These are phyloP conservation scores for Alliaria petiolata DNA, from an alignment of 345 rosid species.

Conservation along the genomic window DNA sequence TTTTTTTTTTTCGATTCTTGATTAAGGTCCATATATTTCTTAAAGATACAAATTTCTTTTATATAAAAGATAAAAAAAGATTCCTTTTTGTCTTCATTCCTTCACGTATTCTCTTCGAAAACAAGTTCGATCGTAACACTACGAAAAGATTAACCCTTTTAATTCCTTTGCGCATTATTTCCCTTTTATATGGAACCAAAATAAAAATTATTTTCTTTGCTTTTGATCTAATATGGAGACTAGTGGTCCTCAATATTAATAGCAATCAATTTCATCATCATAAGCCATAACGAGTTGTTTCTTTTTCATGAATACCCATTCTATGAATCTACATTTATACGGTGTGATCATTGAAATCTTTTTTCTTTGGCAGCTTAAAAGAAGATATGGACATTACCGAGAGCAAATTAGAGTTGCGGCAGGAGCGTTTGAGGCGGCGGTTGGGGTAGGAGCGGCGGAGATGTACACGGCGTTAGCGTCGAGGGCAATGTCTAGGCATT, in stretches of 20 bases:
- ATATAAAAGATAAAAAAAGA: conserved; percentile 22
- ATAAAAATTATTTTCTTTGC: neutral
- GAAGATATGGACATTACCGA: conserved; percentile 85
- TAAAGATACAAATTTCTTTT: conserved; percentile 14
- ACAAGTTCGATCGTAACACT: conserved; percentile 25
- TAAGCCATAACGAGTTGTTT: conserved; percentile 35
- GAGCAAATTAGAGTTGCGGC: conserved; percentile 92
- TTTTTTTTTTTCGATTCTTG: neutral
- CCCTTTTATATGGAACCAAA: conserved; percentile 14
- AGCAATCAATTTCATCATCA: conserved; percentile 43
- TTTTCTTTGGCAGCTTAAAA: conserved; percentile 56
- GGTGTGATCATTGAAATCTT: conserved; percentile 1
- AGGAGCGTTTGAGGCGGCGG: conserved; percentile 68
- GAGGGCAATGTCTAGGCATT: conserved; percentile 98
- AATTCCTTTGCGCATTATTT: conserved; percentile 19
- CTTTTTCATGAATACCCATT: conserved; percentile 13
- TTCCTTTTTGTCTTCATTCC: conserved; percentile 30
- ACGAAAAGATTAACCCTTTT: conserved; percentile 15
- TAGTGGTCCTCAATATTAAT: conserved; percentile 66
- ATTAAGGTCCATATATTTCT: conserved; percentile 26
- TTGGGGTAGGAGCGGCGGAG: conserved; percentile 70
- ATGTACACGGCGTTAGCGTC: conserved; percentile 90
- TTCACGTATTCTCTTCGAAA: conserved; percentile 16
- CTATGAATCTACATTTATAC: conserved; percentile 3
- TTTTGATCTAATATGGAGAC: conserved; percentile 66